Percentiles rank a stretch among this genome's conserved stretches.
Conservation (phyloP, 176 grass and related monocot genomes). For the Dendrocalamus sinicus region DNA sequence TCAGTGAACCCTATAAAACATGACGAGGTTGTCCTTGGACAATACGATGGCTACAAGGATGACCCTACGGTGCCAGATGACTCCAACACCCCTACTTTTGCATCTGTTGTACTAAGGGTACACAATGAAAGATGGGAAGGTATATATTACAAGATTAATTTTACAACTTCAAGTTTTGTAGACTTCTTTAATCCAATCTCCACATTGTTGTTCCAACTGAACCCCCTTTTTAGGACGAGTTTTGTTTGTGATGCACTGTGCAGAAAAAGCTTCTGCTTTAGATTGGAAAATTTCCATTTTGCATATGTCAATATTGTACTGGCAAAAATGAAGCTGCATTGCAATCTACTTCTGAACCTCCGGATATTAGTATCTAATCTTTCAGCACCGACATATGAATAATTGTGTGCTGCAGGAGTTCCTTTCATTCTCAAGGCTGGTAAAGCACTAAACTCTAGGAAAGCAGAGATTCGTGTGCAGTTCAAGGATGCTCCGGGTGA, state of each 20-base stretch:
- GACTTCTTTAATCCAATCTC: neutral
- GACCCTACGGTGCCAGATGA: slow-evolving; percentile 85
- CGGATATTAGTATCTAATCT: slow-evolving; percentile 1
- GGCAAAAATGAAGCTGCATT: slow-evolving; percentile 10
- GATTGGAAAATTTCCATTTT: slow-evolving; percentile 1
- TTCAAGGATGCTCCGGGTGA: slow-evolving; percentile 98
- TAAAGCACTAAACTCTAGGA: slow-evolving; percentile 85
- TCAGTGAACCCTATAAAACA: slow-evolving; percentile 81
- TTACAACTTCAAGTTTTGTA: neutral
- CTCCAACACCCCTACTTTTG: slow-evolving; percentile 94
- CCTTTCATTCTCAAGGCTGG: slow-evolving; percentile 97
- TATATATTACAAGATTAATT: slow-evolving; percentile 38
- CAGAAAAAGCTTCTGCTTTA: neutral
- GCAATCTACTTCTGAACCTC: slow-evolving; percentile 21
- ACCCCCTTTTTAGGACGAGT: neutral
- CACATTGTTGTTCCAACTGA: neutral
- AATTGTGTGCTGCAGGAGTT: slow-evolving; percentile 67
- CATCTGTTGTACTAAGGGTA: slow-evolving; percentile 77
- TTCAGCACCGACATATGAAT: slow-evolving; percentile 25
- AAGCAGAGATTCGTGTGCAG: slow-evolving; percentile 97
- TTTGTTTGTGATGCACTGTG: neutral
- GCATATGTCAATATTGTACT: neutral
- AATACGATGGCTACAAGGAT: slow-evolving; percentile 96
- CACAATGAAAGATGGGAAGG: slow-evolving; percentile 99
- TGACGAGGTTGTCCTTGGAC: slow-evolving; percentile 93